Evolutionary conservation across 148 eudicot genomes (phyloP).

Genomic region (Silene latifolia): DNA sequence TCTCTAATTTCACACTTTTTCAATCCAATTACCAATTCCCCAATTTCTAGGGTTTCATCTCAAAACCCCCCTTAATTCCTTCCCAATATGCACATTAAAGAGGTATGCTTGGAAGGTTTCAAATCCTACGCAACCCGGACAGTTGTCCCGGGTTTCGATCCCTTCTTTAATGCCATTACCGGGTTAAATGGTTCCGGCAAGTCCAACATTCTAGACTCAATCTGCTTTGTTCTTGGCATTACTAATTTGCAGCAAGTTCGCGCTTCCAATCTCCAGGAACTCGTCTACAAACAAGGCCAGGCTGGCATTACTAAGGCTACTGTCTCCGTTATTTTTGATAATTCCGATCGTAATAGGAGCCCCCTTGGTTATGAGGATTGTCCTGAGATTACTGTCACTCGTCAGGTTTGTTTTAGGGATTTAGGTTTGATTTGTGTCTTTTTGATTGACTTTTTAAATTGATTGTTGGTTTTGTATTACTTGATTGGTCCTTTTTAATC

Average conservation of each 20-base stretch:
- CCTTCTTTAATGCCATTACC: conserved; percentile 88
- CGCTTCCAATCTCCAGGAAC: conserved; percentile 93
- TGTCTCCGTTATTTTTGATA: conserved; percentile 78
- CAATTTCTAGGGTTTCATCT: conserved; percentile 26
- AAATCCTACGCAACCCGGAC: conserved; percentile 96
- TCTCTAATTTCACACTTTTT: neutral
- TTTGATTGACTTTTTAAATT: too few species aligned
- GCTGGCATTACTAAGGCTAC: conserved; percentile 98
- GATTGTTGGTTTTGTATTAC: too few species aligned
- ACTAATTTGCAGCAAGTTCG: conserved; percentile 96
- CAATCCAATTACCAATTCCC: neutral
- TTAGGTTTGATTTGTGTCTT: too few species aligned
- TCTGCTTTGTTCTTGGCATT: conserved; percentile 90
- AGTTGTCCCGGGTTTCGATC: conserved; percentile 80
- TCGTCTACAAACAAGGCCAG: conserved; percentile 98
- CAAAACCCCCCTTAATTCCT: neutral
- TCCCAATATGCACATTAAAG: conserved; percentile 70
- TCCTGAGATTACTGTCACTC: conserved; percentile 84
- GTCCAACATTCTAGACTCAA: conserved; percentile 89
- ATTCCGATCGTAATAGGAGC: conserved; percentile 66
- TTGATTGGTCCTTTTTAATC: too few species aligned
- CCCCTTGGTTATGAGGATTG: conserved; percentile 91
- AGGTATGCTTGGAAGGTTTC: conserved; percentile 85
- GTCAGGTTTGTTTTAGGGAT: conserved; percentile 55
- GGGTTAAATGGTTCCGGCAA: conserved; percentile 96